Evolutionary conservation across 73 alveolate species (phyloP).

Genomic region (Diophrys appendiculata): DNA sequence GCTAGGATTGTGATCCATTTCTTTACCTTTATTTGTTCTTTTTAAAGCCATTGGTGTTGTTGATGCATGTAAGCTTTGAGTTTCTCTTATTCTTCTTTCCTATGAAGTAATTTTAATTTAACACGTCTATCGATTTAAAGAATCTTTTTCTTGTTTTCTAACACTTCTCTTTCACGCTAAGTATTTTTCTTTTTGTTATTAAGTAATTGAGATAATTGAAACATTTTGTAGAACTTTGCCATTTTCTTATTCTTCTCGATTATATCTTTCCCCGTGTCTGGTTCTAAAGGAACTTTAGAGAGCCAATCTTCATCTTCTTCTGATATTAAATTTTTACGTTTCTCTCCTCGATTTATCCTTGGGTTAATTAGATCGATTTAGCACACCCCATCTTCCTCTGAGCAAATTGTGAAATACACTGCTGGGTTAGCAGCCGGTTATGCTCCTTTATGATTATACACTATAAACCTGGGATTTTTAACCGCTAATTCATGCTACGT

Average conservation of each 20-base stretch:
- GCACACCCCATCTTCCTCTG: not conserved
- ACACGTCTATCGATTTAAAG: not conserved
- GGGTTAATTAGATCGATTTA: not conserved
- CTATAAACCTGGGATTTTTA: not conserved
- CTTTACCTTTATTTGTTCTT: no score
- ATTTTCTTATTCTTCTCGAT: not conserved
- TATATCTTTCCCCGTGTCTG: not conserved
- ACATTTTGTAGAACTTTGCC: not conserved
- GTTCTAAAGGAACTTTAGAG: not conserved
- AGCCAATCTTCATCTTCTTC: not conserved
- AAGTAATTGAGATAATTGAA: no score
- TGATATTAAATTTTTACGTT: no score
- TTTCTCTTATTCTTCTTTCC: not conserved
- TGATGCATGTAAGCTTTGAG: no score
- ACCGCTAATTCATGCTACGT: not conserved
- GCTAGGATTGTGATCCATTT: no score
- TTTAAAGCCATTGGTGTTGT: no score
- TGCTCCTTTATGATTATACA: not conserved
- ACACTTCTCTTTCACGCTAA: no score
- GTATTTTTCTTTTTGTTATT: no score
- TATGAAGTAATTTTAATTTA: no score
- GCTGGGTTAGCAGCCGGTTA: not conserved
- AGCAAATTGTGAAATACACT: not conserved
- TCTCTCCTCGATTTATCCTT: not conserved
- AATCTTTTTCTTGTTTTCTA: no score